Evolutionary conservation across 2,329 filamentous ascomycete species (phyloP), one percentile per base, ranked within the genome.

Genomic region (Colletotrichum godetiae): DNA sequence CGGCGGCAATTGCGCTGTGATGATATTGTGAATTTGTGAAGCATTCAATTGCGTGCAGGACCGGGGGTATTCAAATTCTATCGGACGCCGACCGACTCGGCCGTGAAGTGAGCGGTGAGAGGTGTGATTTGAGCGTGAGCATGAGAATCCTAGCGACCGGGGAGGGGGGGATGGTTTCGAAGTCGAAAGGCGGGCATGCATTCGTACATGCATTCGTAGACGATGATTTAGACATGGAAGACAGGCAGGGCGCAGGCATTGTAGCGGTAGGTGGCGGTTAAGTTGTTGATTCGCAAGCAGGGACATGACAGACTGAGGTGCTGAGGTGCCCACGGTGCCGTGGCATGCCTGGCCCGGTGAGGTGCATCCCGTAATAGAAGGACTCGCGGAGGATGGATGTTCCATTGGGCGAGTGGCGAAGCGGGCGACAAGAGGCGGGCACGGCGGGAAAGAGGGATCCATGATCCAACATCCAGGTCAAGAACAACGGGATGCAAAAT

Each of bases 31-130:
- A 27, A 15, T 15, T 35, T 59, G 59, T 46, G 35, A 68, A 33
- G 31, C 70, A 65, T 64, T 33, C 55, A 27, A 60, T 49, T 58
- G 55, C 33, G 56, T 60, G 60, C 61, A 71, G 67, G 49, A 13
- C 46, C 55, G 65, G 69, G 37, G 33, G 22, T 27, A 13, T 35
- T 27, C 27, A 35, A 35, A 57, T 13, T 29, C 46, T 67, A 56
- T 68, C 64, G 69, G 58, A 68, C 29, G 33, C 64, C 57, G 69
- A 72, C 60, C 67, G 71, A 68, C 61, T 61, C 71, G 56, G 67
- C 56, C 56, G 49, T 70, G 70, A 49, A 37, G 58, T 42, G 61
- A 66, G 67, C 67, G 67, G 71, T 56, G 62, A 65, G 19, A 59
- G 55, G 19, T n/a, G 31, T 24, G 37, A 42, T 15, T 42, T 29